Evolutionary conservation across 164 flowering plant genomes (phyloP).

Genomic region (Amborella trichopoda): DNA sequence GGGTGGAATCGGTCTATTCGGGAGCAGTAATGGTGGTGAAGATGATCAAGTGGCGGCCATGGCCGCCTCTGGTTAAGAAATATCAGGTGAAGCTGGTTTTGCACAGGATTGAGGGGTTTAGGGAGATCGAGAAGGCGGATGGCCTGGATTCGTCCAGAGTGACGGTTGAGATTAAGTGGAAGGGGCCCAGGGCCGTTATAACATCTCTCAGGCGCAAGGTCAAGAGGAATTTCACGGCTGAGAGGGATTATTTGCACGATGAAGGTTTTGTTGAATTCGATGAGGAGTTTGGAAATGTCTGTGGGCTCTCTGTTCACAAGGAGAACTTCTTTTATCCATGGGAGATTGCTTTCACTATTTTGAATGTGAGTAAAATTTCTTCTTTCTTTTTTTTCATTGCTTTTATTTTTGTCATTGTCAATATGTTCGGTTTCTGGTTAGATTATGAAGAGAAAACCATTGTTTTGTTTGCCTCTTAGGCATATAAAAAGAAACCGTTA

Average conservation of each 20-base stretch:
- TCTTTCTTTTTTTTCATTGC: background rate
- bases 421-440: conserved; percentile 1
- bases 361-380: conserved; percentile 45
- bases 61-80: conserved; percentile 72
- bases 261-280: conserved; percentile 41
- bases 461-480: too few species aligned
- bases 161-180: conserved; percentile 86
- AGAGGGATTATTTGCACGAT: conserved; percentile 30
- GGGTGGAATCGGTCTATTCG: background rate
- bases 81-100: conserved; percentile 64
- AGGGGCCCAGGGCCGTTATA: conserved; percentile 54
- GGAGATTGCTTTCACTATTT: conserved; percentile 68
- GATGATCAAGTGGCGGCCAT: conserved; percentile 96
- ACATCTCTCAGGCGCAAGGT: conserved; percentile 51
- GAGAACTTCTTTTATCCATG: conserved; percentile 74
- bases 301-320: conserved; percentile 41
- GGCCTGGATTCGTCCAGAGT: conserved; percentile 13
- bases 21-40: conserved; percentile 64
- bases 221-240: conserved; percentile 68
- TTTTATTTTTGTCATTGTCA: background rate
- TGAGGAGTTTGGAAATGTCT: conserved; percentile 71
- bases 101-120: conserved; percentile 33
- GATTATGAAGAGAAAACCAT: too few species aligned
- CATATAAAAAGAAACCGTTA: too few species aligned
- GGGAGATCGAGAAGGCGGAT: conserved; percentile 5